phyloP scores from a whole-genome alignment of 306 rosid species.

The Phaseolus lunatus region DNA sequence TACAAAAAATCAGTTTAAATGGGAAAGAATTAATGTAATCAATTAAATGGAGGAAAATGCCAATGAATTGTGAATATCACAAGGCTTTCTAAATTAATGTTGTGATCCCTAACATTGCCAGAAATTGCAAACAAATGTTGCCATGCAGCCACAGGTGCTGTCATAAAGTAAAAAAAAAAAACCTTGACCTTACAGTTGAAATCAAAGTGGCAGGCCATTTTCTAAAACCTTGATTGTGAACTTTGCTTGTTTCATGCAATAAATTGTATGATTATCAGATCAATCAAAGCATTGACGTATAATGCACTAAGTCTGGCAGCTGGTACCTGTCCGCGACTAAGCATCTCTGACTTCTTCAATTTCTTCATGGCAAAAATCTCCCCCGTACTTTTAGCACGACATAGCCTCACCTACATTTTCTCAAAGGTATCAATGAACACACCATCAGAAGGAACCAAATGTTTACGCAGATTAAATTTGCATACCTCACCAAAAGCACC shows the following conservation, averaged over 20 bases:
- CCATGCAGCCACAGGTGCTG: background rate
- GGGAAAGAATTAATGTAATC: conserved; percentile 33
- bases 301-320: conserved; percentile 19
- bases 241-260: background rate
- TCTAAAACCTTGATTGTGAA: background rate
- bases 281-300: conserved; percentile 1
- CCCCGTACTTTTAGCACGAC: conserved; percentile 83
- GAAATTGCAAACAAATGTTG: background rate
- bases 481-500: conserved; percentile 98
- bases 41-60: conserved; percentile 22
- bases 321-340: conserved; percentile 98
- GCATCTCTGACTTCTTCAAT: conserved; percentile 98
- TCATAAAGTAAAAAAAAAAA: background rate
- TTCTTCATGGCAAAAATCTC: conserved; percentile 98
- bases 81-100: background rate
- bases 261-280: conserved; percentile 13
- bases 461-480: conserved; percentile 15
- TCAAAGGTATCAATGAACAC: background rate
- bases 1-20: conserved; percentile 7
- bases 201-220: background rate
- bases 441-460: conserved; percentile 22
- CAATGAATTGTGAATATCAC: background rate
- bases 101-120: background rate
- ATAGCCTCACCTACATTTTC: conserved; percentile 77
- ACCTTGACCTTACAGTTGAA: background rate